Conservation (phyloP, 2,329 filamentous ascomycete genomes). For the Paracoccidioides brasiliensis region DNA sequence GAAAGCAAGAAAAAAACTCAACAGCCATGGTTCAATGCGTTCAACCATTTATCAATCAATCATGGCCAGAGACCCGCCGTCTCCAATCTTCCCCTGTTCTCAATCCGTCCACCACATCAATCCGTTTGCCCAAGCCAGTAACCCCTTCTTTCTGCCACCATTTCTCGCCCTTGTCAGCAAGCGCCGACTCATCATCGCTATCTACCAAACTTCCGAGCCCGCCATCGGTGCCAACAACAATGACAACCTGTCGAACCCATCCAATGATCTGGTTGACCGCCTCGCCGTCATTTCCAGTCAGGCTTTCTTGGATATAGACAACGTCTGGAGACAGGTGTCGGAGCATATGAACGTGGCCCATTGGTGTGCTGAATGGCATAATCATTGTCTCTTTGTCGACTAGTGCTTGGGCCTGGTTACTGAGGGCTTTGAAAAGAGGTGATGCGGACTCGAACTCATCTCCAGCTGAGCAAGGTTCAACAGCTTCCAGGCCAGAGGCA, state of each 20-base stretch:
- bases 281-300: constrained; percentile 62
- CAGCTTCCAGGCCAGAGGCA: constrained; percentile 40
- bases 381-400: constrained; percentile 80
- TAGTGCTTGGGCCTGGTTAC: constrained; percentile 62
- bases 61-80: constrained; percentile 57
- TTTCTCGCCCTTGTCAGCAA: constrained; percentile 19
- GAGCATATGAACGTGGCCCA: constrained; percentile 73
- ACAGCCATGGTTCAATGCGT: too few relatives aligned
- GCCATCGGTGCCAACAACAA: constrained; percentile 44
- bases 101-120: constrained; percentile 75
- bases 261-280: constrained; percentile 53
- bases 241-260: constrained; percentile 50
- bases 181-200: constrained; percentile 49
- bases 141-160: constrained; percentile 60
- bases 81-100: constrained; percentile 79
- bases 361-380: constrained; percentile 73
- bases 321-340: constrained; percentile 74
- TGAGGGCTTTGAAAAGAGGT: constrained; percentile 62
- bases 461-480: constrained; percentile 32
- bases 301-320: constrained; percentile 76
- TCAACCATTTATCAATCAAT: constrained; percentile 22
- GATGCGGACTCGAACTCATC: constrained; percentile 36
- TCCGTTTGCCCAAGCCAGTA: constrained; percentile 73
- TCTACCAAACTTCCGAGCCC: constrained; percentile 66
- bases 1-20: too few relatives aligned